These are phyloP conservation scores for Leccinum pachyderme DNA, from an alignment of 1,284 basidiomycete species.

Conservation along the genomic window DNA sequence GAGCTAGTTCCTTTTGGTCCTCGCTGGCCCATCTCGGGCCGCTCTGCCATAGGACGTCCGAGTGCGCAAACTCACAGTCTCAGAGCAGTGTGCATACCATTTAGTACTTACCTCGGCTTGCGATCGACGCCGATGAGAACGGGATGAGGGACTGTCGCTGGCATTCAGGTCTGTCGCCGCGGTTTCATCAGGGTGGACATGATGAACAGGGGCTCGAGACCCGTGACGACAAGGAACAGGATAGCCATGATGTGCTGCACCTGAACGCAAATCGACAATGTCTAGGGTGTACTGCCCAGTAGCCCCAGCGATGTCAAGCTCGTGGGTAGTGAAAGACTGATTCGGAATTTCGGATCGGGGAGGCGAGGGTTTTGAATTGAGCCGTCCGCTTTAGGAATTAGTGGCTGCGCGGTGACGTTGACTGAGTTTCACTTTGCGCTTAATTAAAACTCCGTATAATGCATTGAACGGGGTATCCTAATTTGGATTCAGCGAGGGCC, in stretches of 20 bases:
- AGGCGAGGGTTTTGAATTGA: no score
- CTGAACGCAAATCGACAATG: conserved; percentile 88
- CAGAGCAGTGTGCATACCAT: conserved; percentile 93
- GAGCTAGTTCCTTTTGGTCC: conserved; percentile 37
- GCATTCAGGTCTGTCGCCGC: conserved; percentile 38
- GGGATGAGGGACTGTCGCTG: conserved; percentile 17
- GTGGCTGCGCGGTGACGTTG: no score
- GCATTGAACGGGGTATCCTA: no score
- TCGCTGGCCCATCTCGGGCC: conserved; percentile 39
- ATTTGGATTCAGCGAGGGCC: no score
- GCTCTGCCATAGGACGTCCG: conserved; percentile 74
- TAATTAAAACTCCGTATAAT: no score
- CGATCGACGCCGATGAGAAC: conserved; percentile 51
- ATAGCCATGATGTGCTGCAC: conserved; percentile 95
- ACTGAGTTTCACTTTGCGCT: no score
- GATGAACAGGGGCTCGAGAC: conserved; percentile 73
- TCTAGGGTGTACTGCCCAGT: no score
- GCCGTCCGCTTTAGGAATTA: no score
- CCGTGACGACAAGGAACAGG: conserved; percentile 87
- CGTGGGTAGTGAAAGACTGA: no score
- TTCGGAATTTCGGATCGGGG: no score
- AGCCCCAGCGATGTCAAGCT: no score
- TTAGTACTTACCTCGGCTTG: conserved; percentile 91
- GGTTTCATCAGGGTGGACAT: conserved; percentile 74
- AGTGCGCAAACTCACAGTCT: conserved; percentile 79